Evolutionary conservation across 2,329 filamentous ascomycete genomes (phyloP), one percentile per base, ranked within the genome.

Genomic region (Trichoderma guizhouense): DNA sequence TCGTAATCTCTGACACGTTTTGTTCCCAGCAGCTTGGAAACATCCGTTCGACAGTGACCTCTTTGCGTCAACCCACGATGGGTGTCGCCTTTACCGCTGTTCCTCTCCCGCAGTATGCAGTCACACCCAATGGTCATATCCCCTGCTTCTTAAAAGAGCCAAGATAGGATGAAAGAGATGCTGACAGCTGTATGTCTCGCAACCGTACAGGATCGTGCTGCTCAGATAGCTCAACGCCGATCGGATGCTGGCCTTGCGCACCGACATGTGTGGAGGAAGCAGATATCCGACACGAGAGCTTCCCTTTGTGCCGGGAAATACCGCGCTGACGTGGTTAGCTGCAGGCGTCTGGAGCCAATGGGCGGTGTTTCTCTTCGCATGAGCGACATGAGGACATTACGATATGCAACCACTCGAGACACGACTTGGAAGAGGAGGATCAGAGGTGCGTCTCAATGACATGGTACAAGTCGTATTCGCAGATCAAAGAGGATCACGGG

Each of bases 181-280:
- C 69, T 73, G 73, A 73, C 73, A 72, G 60, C 72, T 74, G 73
- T 69, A 70, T 74, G 73, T 74, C 73, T 74, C 72, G 73, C 72
- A 65, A 67, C 58, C 62, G 69, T 71, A 71, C 64, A 70, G 62
- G 72, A 71, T 73, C 72, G 72, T 68, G 30, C 72, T 64, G 66
- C 66, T 72, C 61, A 53, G 39, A 69, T 51, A 39, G 53, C 43
- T 61, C 53, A 72, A 39, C 30, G 53, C 66, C 55, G 66, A 69
- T 69, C 71, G 47, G 61, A 63, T 66, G 61, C 39, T 32, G 47
- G 34, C 57, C 39, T 62, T 51, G 71, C 60, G 28, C 43, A n/a
- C 65, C 53, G 53, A 34, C 71, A 39, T 58, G 32, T 47, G 61
- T 61, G 66, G 66, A 72, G 66, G 51, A 69, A 61, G 66, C 66